Conservation (phyloP, 768 basidiomycete genomes). For the Gloeostereum incarnatum region DNA sequence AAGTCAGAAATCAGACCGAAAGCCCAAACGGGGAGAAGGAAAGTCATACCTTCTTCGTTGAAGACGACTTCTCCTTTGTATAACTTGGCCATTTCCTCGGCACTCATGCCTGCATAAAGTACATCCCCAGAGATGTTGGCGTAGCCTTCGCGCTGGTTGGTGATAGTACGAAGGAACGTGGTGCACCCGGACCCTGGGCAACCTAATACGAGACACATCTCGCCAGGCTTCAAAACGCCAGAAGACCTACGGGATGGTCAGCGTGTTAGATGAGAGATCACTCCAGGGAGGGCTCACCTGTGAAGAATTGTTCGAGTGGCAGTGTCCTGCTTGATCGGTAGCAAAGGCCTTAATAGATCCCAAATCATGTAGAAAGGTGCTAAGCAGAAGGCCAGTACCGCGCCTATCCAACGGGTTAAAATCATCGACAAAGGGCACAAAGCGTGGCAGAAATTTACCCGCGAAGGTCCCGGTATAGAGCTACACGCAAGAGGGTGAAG, state of each 20-base stretch:
- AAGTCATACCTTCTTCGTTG: slow-evolving; percentile 54
- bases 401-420: slow-evolving; percentile 24
- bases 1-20: background rate
- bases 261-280: background rate
- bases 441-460: slow-evolving; percentile 25
- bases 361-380: slow-evolving; percentile 40
- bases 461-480: slow-evolving; percentile 53
- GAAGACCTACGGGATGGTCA: slow-evolving; percentile 46
- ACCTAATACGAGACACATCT: slow-evolving; percentile 84
- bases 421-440: background rate
- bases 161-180: slow-evolving; percentile 77
- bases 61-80: slow-evolving; percentile 79
- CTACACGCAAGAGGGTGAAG: slow-evolving; percentile 17
- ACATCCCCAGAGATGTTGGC: slow-evolving; percentile 60
- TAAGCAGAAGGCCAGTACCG: slow-evolving; percentile 42
- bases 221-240: slow-evolving; percentile 65
- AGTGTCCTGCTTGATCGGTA: slow-evolving; percentile 25
- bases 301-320: slow-evolving; percentile 49
- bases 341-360: slow-evolving; percentile 25
- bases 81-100: slow-evolving; percentile 63
- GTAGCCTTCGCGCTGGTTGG: slow-evolving; percentile 66
- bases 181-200: slow-evolving; percentile 81
- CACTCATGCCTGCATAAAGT: slow-evolving; percentile 73
- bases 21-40: background rate
- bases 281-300: slow-evolving; percentile 26